A percentile compares a stretch with the other conserved stretches of the same genome.
Evolutionary conservation across 148 eudicot species (phyloP).

Genomic region (Chenopodium quinoa): DNA sequence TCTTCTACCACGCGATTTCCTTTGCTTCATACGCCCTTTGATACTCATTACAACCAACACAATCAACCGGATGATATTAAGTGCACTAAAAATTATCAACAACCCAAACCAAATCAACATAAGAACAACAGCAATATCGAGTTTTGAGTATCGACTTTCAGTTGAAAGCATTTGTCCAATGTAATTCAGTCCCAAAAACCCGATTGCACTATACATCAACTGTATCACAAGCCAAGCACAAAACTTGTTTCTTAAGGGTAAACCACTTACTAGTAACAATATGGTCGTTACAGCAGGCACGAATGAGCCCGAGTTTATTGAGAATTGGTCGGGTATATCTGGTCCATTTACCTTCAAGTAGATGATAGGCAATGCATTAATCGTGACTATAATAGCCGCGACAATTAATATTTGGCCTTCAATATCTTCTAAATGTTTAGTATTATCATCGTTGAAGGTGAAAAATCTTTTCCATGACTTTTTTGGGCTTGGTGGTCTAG

Average conservation of each 20-base stretch:
- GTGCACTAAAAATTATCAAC: conserved; percentile 14
- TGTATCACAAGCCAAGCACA: conserved; percentile 32
- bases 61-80: conserved; percentile 27
- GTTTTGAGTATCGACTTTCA: conserved; percentile 14
- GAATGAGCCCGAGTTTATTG: conserved; percentile 14
- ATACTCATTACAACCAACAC: conserved; percentile 14
- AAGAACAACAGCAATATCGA: conserved; percentile 9
- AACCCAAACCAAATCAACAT: conserved; percentile 22
- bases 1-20: not conserved
- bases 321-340: not conserved
- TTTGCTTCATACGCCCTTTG: conserved; percentile 1
- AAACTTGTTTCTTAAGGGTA: conserved; percentile 30
- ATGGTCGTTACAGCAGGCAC: conserved; percentile 23
- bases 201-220: conserved; percentile 31
- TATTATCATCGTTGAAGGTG: conserved; percentile 12
- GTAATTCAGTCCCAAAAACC: conserved; percentile 22
- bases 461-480: conserved; percentile 28
- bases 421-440: conserved; percentile 16
- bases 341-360: conserved; percentile 21
- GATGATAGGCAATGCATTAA: conserved; percentile 23
- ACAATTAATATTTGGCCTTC: conserved; percentile 24
- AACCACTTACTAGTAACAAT: conserved; percentile 26
- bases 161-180: conserved; percentile 23
- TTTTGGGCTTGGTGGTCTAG: conserved; percentile 8
- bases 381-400: conserved; percentile 23